Evolutionary conservation across 169 alveolate genomes (phyloP).

Genomic region (Eimeria falciformis): DNA sequence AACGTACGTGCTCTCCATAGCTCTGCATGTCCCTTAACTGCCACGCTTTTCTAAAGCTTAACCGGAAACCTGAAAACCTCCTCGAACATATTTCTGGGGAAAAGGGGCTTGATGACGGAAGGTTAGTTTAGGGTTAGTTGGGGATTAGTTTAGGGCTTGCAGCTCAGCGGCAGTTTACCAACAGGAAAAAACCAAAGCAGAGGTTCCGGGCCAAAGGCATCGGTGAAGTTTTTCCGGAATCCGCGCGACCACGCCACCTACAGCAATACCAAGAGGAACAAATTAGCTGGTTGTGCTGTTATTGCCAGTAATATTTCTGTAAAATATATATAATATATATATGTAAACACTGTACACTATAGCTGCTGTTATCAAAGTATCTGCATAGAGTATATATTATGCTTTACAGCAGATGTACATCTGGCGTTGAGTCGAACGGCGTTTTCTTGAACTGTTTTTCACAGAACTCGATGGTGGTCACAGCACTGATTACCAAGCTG

Average conservation of each 20-base stretch:
- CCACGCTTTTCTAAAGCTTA: too few species aligned
- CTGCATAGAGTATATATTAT: neutral
- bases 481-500: slow-evolving; percentile 82
- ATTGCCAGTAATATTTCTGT: too few species aligned
- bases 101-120: too few species aligned
- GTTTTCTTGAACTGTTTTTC: slow-evolving; percentile 83
- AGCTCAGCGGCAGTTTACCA: neutral
- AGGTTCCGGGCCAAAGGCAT: slow-evolving; percentile 69
- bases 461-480: slow-evolving; percentile 92
- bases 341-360: neutral
- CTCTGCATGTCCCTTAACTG: too few species aligned
- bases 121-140: neutral
- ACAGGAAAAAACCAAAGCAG: slow-evolving; percentile 70
- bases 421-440: neutral
- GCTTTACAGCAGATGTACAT: slow-evolving; percentile 9
- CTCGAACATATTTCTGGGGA: too few species aligned
- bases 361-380: too few species aligned
- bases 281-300: too few species aligned
- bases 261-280: neutral
- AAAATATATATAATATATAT: neutral
- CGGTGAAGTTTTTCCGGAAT: slow-evolving; percentile 29
- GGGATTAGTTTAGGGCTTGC: neutral
- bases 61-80: too few species aligned
- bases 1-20: too few species aligned
- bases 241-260: slow-evolving; percentile 58